A percentile compares a stretch with the other conserved stretches of the same genome.
Evolutionary conservation across 2,329 filamentous ascomycete species (phyloP).

Genomic region (Pestalotiopsis sp.): DNA sequence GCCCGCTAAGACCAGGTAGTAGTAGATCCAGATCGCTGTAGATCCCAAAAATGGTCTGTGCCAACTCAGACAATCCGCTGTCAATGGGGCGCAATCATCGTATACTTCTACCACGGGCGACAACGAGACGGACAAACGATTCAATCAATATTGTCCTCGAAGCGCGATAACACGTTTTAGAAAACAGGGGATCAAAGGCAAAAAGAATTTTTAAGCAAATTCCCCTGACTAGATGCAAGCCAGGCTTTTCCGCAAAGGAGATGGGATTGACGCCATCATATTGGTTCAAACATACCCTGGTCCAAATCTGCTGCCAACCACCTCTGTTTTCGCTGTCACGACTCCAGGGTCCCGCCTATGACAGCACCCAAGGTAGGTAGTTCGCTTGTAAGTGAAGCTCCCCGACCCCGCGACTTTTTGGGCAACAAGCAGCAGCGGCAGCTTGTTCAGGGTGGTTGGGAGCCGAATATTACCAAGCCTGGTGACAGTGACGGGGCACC

Average conservation of each 20-base stretch:
- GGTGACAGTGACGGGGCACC: neutral
- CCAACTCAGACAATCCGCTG: neutral
- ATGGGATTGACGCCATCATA: neutral
- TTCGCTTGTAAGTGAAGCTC: neutral
- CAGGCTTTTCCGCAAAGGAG: neutral
- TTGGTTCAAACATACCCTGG: slow-evolving; percentile 9
- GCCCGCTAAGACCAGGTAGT: neutral
- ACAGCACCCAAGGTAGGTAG: neutral
- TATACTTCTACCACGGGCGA: neutral
- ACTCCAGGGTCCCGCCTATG: slow-evolving; percentile 12
- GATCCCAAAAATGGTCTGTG: neutral
- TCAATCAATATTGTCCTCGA: neutral
- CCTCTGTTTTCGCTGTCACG: slow-evolving; percentile 12
- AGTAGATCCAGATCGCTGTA: neutral
- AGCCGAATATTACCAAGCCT: neutral
- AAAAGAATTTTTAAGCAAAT: neutral
- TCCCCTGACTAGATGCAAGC: neutral
- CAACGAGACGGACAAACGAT: neutral
- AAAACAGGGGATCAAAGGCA: neutral
- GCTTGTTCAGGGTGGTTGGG: slow-evolving; percentile 9
- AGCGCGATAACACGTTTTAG: neutral
- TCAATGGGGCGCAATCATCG: neutral
- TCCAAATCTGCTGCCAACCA: neutral
- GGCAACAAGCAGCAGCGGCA: neutral
- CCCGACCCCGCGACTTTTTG: slow-evolving; percentile 16